Percentiles rank a stretch among this genome's conserved stretches.
phyloP scores from a whole-genome alignment of 2,329 filamentous ascomycete species.

The Aspergillus clavatus region DNA sequence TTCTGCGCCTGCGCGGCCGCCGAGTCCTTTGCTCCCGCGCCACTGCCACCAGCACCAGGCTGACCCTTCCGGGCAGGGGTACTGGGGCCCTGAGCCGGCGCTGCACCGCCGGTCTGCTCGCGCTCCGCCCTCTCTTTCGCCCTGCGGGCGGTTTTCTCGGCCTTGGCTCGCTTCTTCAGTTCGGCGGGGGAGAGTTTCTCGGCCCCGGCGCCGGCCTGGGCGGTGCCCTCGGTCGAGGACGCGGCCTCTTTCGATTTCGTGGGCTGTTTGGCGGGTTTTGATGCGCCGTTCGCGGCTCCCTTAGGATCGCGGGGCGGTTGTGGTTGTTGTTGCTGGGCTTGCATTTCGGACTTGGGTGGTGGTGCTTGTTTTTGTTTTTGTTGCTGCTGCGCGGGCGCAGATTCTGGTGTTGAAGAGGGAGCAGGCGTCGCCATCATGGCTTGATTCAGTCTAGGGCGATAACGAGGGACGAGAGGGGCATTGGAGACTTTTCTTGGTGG shows the following conservation, averaged over 20 bases:
- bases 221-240: constrained; percentile 17
- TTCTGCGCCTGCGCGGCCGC: constrained; percentile 26
- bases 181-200: constrained; percentile 55
- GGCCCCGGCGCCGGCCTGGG: constrained; percentile 22
- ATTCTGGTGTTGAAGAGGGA: constrained; percentile 11
- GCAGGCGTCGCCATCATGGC: constrained; percentile 25
- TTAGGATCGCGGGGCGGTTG: constrained; percentile 21
- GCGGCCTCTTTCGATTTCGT: constrained; percentile 23
- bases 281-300: constrained; percentile 16
- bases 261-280: constrained; percentile 19
- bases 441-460: constrained; percentile 16
- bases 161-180: constrained; percentile 82
- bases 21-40: constrained; percentile 16
- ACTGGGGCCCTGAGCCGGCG: constrained; percentile 12
- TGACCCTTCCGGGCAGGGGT: constrained; percentile 24
- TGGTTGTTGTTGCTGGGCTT: constrained; percentile 18
- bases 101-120: constrained; percentile 42
- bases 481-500: constrained; percentile 26
- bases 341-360: constrained; percentile 11
- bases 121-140: constrained; percentile 61
- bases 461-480: constrained; percentile 21
- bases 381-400: constrained; percentile 16
- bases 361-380: too few relatives aligned
- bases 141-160: constrained; percentile 82
- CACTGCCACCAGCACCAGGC: constrained; percentile 18